Evolutionary conservation across 139 green algal species (phyloP).

Genomic region (Raphidocelis subcapitata): DNA sequence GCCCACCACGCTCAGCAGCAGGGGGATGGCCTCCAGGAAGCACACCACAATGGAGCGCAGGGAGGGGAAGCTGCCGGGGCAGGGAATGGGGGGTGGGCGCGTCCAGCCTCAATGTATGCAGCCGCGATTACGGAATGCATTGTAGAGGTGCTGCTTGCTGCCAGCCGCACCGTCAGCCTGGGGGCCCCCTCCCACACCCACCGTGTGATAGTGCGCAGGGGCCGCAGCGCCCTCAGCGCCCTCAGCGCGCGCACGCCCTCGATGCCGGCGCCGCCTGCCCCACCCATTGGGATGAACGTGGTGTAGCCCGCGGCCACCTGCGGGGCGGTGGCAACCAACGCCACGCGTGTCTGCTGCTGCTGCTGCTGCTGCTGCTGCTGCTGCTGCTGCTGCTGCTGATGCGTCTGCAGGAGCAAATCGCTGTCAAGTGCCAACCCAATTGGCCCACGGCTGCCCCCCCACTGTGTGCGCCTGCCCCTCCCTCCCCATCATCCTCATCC

Average conservation of each 20-base stretch:
- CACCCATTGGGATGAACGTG: slow-evolving; percentile 45
- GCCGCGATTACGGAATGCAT: not conserved
- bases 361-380: no score
- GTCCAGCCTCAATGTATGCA: not conserved
- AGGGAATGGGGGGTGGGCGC: not conserved
- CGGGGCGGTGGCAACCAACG: no score
- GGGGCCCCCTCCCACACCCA: not conserved
- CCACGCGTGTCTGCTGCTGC: no score
- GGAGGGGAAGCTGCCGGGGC: slow-evolving; percentile 47
- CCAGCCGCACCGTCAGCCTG: not conserved
- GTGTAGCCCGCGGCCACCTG: slow-evolving; percentile 63
- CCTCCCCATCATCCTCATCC: no score
- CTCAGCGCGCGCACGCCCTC: slow-evolving; percentile 56
- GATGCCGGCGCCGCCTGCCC: not conserved
- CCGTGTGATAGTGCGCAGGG: slow-evolving; percentile 80
- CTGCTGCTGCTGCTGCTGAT: no score
- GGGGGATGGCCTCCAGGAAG: slow-evolving; percentile 74
- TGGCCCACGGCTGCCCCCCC: no score
- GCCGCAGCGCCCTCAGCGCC: slow-evolving; percentile 70
- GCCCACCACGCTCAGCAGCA: slow-evolving; percentile 57
- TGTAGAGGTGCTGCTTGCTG: not conserved
- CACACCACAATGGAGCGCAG: slow-evolving; percentile 73
- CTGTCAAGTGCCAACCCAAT: no score
- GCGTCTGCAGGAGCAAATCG: no score
- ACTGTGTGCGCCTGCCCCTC: no score